Base-by-base conservation (phyloP, 108 stramenopile genomes). In the Skeletonema grethae region DNA sequence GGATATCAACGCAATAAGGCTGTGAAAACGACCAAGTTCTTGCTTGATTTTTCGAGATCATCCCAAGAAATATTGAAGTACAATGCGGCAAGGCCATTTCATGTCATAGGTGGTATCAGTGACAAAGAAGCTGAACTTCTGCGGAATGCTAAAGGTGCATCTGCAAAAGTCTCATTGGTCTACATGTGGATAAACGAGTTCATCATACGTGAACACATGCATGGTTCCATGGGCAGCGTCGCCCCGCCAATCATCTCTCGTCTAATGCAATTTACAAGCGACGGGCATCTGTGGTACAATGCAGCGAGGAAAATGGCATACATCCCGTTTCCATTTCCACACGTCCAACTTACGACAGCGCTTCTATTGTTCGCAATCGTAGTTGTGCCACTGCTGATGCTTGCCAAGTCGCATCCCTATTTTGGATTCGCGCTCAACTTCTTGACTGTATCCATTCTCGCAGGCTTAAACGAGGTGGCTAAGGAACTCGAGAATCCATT, bases 321-420 rank as follows among this genome's bases (percentile, higher is more conserved):
- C 65, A 82, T 93, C 24, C 89, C 89, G 1, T 90, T 93, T 62
- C 92, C 92, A 11, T 90, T 93, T 60, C 87, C 88, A 6, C 89
- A 90, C 63, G 82, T 85, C 13, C 92, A 93, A 73, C 69, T 86
- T 15, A 74, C 86, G 56, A 41, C 66, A 69, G 36, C 75, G 29
- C 88, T 86, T 57, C 71, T 87, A 10, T 46, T 86, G 48, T 63
- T 88, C 0, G 63, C 79, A 22, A 70, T 87, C 5, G 73, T 79
- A 5, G 65, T 84, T 29, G 74, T 86, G 5, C 88, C 92, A 41
- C 38, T 85, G 11, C 34, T 93, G 20, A 93, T 90, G 92, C 30
- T 90, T 9, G 75, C 86, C 10, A 87, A 69, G 65, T 63, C 67
- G 18, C 16, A 39, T 7, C 25, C 64, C 30, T 45, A 63, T 16